phyloP scores from a whole-genome alignment of 805 yeast species.

The Barnettozyma siamensis region DNA sequence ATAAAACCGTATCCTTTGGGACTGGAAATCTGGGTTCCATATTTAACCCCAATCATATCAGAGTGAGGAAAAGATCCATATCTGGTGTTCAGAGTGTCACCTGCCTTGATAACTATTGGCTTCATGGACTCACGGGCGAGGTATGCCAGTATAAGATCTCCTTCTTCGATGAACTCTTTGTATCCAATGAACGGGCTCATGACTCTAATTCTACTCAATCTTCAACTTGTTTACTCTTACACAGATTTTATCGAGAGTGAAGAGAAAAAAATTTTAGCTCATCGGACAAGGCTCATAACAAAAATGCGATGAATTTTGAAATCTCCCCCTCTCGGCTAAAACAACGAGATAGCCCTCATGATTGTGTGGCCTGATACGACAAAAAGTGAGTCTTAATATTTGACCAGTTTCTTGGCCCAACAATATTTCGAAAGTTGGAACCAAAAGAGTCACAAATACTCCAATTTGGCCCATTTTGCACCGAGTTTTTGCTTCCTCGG shows the following conservation, averaged over 20 bases:
- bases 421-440: too few species aligned
- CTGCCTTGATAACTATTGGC: slow-evolving; percentile 58
- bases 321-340: too few species aligned
- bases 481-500: slow-evolving; percentile 1
- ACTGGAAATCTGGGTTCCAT: slow-evolving; percentile 81
- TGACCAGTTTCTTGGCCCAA: too few species aligned
- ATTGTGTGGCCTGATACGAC: too few species aligned
- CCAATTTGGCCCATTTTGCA: neutral
- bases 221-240: too few species aligned
- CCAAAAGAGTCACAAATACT: neutral
- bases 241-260: neutral
- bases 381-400: neutral
- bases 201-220: too few species aligned
- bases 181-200: slow-evolving; percentile 38
- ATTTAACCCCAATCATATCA: slow-evolving; percentile 71
- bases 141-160: slow-evolving; percentile 83
- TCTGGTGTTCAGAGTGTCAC: slow-evolving; percentile 69
- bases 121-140: slow-evolving; percentile 74
- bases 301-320: too few species aligned
- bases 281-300: neutral
- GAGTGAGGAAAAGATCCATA: slow-evolving; percentile 88
- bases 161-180: slow-evolving; percentile 70
- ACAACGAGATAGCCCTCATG: too few species aligned
- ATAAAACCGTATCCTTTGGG: slow-evolving; percentile 77
- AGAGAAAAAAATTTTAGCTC: slow-evolving; percentile 1